These are phyloP conservation scores for Pistacia integerrima DNA, from an alignment of 345 rosid genomes.

Conservation along the genomic window DNA sequence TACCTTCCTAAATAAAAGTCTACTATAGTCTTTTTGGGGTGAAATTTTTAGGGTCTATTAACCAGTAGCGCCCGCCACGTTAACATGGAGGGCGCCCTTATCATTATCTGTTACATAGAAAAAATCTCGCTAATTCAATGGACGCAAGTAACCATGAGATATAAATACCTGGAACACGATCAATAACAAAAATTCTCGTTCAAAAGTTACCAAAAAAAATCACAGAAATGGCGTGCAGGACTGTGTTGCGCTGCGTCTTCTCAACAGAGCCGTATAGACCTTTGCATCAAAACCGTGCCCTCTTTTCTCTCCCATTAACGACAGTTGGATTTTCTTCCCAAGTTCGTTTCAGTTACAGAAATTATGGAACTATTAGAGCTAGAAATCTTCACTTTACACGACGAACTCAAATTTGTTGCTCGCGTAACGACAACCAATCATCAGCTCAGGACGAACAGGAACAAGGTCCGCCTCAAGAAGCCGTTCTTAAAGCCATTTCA, in stretches of 20 bases:
- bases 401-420: slow-evolving; percentile 43
- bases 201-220: not conserved
- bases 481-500: slow-evolving; percentile 93
- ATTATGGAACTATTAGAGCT: slow-evolving; percentile 35
- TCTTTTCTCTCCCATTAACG: slow-evolving; percentile 28
- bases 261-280: slow-evolving; percentile 56
- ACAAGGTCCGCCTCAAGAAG: slow-evolving; percentile 90
- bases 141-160: not conserved
- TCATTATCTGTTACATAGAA: not conserved
- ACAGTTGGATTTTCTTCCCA: slow-evolving; percentile 31
- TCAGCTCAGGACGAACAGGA: slow-evolving; percentile 46
- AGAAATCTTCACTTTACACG: slow-evolving; percentile 27
- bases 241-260: slow-evolving; percentile 60
- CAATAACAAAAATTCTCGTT: not conserved
- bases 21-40: not conserved
- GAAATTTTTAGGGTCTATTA: not conserved
- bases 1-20: not conserved
- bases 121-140: slow-evolving; percentile 14
- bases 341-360: slow-evolving; percentile 24
- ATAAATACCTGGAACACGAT: slow-evolving; percentile 12
- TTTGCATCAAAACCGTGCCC: slow-evolving; percentile 34
- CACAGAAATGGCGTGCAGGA: slow-evolving; percentile 69
- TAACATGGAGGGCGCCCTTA: not conserved
- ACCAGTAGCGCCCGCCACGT: not conserved
- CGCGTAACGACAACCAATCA: slow-evolving; percentile 22